A percentile compares a stretch with the other conserved stretches of the same genome.
Conservation (phyloP, 305 asterid species). For the Striga hermonthica region DNA sequence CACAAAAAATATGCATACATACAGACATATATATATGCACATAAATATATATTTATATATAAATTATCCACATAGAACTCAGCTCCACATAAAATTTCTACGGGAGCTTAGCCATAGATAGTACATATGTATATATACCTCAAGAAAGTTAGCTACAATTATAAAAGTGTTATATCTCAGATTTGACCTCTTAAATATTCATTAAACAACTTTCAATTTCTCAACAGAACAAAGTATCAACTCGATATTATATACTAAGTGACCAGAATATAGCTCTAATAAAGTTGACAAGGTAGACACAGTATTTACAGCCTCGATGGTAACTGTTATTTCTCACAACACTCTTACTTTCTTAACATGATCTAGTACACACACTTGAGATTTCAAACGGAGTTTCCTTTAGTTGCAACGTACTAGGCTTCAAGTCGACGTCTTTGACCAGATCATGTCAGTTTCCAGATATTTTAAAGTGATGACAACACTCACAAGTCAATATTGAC, state of each 20-base stretch:
- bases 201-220: background rate
- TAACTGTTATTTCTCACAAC: background rate
- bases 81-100: too few relatives aligned
- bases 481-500: too few relatives aligned
- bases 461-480: background rate
- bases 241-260: too few relatives aligned
- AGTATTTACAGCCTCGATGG: slow-evolving; percentile 1
- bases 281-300: background rate
- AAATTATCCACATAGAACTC: too few relatives aligned
- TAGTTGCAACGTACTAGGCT: background rate
- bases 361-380: background rate
- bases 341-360: background rate
- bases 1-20: background rate
- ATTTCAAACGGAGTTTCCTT: background rate
- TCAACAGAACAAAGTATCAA: too few relatives aligned
- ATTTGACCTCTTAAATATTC: background rate
- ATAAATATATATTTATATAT: too few relatives aligned
- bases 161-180: background rate
- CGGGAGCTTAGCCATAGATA: too few relatives aligned
- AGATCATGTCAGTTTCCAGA: background rate
- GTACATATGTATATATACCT: background rate
- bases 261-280: background rate
- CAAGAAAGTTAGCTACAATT: background rate
- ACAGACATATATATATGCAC: too few relatives aligned
- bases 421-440: background rate